These are phyloP conservation scores for Ophiostoma sp. DNA, from an alignment of 2,329 filamentous ascomycete species.

Conservation along the genomic window DNA sequence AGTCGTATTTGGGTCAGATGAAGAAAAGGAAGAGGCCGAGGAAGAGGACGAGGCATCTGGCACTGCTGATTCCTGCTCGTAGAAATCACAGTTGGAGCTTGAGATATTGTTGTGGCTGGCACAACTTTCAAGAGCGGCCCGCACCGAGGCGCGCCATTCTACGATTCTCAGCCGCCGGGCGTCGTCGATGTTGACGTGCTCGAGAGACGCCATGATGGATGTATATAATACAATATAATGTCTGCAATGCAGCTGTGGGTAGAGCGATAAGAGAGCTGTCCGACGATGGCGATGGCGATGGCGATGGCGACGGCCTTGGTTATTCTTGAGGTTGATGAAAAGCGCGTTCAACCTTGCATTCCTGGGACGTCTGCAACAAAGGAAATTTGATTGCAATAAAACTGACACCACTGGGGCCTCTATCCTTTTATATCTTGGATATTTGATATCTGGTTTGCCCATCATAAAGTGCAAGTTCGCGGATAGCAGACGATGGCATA, in stretches of 20 bases:
- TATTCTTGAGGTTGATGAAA: no score
- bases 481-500: background rate
- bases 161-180: slow-evolving; percentile 8
- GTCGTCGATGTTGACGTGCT: background rate
- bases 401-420: no score
- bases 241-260: no score
- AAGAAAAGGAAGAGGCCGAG: no score
- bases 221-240: background rate
- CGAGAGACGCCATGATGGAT: background rate
- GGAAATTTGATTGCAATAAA: no score
- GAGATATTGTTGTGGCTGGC: background rate
- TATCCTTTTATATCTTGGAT: no score
- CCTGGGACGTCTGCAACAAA: no score
- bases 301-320: no score
- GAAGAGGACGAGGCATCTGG: background rate
- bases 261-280: background rate
- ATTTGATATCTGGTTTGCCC: no score
- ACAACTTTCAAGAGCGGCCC: slow-evolving; percentile 5
- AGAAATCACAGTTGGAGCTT: background rate
- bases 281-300: background rate
- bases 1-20: background rate
- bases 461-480: no score
- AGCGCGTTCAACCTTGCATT: no score
- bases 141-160: slow-evolving; percentile 17
- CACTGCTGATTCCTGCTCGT: background rate